A percentile compares a stretch with the other conserved stretches of the same genome.
Conservation (phyloP, 164 flowering plant genomes). For the Kalanchoe fedtschenkoi region DNA sequence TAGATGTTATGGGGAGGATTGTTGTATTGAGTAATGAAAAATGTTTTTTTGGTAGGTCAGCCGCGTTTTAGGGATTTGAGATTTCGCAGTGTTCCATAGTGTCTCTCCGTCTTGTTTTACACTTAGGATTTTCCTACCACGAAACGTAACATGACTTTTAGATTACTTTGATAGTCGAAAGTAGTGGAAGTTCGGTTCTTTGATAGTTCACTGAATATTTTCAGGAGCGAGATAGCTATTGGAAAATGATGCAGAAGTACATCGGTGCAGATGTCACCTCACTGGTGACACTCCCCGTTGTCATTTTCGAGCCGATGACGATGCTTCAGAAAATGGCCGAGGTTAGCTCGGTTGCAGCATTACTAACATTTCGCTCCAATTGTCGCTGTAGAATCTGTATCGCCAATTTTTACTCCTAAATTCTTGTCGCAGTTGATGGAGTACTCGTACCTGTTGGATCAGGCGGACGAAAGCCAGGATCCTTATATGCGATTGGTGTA, state of each 20-base stretch:
- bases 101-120: too few relatives aligned
- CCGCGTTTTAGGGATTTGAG: too few relatives aligned
- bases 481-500: constrained; percentile 79
- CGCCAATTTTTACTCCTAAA: neutral
- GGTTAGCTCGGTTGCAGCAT: constrained; percentile 28
- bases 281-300: constrained; percentile 77
- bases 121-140: too few relatives aligned
- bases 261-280: constrained; percentile 78
- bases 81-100: too few relatives aligned
- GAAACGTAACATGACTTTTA: neutral
- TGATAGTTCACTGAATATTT: neutral
- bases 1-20: too few relatives aligned
- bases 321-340: constrained; percentile 85
- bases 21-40: too few relatives aligned
- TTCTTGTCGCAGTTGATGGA: constrained; percentile 23
- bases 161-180: too few relatives aligned
- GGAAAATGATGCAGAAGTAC: constrained; percentile 83
- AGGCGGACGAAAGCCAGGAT: constrained; percentile 82
- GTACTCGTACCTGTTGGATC: constrained; percentile 37
- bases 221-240: constrained; percentile 65
- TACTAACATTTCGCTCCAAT: neutral
- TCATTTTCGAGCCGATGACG: constrained; percentile 83
- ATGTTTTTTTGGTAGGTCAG: too few relatives aligned
- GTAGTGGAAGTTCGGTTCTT: too few relatives aligned
- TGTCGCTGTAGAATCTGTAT: neutral